phyloP scores from a whole-genome alignment of 306 rosid genomes.

The Carpinus viminea region DNA sequence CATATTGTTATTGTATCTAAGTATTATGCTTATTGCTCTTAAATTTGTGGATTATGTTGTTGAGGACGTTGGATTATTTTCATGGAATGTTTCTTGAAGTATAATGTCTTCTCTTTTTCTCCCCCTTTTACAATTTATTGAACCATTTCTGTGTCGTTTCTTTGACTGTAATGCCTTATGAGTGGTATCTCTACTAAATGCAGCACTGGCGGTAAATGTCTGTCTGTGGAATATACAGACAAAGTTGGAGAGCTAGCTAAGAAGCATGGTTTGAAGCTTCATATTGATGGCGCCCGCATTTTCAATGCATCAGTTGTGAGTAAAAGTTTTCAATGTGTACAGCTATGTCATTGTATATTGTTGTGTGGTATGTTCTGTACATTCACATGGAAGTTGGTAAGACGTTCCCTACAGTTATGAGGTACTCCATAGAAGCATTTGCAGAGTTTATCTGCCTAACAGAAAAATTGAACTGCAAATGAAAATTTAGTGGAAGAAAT shows the following conservation, averaged over 20 bases:
- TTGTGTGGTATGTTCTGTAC: constrained; percentile 1
- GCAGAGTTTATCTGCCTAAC: not conserved
- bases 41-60: not conserved
- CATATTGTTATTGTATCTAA: not conserved
- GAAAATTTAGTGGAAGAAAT: not conserved
- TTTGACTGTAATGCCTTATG: not conserved
- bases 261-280: constrained; percentile 90
- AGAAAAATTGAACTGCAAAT: not conserved
- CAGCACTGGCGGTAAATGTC: constrained; percentile 91
- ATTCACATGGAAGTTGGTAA: not conserved
- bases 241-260: constrained; percentile 83
- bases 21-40: not conserved
- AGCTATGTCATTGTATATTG: constrained; percentile 9
- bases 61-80: not conserved
- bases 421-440: not conserved
- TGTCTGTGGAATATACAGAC: constrained; percentile 79
- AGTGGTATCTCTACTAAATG: constrained; percentile 27
- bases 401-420: not conserved
- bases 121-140: not conserved
- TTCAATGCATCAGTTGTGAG: constrained; percentile 87
- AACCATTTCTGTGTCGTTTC: not conserved
- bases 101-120: not conserved
- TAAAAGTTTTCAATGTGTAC: constrained; percentile 8
- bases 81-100: not conserved
- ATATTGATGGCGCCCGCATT: constrained; percentile 93